Evolutionary conservation across 2,329 filamentous ascomycete species (phyloP), one percentile per base, ranked within the genome.

Genomic region (Hymenoscyphus linearis): DNA sequence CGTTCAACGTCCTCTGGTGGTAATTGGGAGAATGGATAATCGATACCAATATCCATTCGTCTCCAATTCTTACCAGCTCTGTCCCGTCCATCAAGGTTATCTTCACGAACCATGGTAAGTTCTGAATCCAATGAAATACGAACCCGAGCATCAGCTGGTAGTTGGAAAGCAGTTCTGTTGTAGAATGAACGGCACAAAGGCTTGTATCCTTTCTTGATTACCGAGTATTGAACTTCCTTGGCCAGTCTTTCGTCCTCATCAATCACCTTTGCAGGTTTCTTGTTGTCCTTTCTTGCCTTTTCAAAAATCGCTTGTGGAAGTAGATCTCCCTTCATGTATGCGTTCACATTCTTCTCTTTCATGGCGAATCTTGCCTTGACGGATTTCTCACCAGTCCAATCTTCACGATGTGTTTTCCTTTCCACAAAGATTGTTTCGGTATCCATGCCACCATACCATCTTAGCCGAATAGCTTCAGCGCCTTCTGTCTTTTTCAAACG

Each of bases 371-470:
- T 89, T 52, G 95, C 93, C 79, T 99, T 99, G 77, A 99, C 95
- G 1, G 93, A 98, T 78, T 98, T 96, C 75, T 99, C 95, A 62
- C 95, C 95, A 0, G 95, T 99, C 95, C 95, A 99, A 75, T 99
- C 95, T 76, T 99, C 95, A 44, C 95, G 88, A 78, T 99, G 95
- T 0, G 95, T 99, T 78, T 99, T 99, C 65, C 95, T 86, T 79
- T 99, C 95, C 26, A 99, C 89, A 71, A 98, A 99, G 61, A 98
- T 96, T 59, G 91, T 95, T 72, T 98, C 93, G 58, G 81, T 91
- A 70, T 95, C 86, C 93, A 99, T 97, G 50, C 91, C 92, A 63
- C 95, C 95, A 72, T 99, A 99, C 95, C 95, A 99, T 67, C 95
- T 85, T 63, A 99, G 81, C 72, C 95, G 91, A 68, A 98, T 96